Conservation (phyloP, 768 basidiomycete species). For the Phlebiopsis flavidoalba region DNA sequence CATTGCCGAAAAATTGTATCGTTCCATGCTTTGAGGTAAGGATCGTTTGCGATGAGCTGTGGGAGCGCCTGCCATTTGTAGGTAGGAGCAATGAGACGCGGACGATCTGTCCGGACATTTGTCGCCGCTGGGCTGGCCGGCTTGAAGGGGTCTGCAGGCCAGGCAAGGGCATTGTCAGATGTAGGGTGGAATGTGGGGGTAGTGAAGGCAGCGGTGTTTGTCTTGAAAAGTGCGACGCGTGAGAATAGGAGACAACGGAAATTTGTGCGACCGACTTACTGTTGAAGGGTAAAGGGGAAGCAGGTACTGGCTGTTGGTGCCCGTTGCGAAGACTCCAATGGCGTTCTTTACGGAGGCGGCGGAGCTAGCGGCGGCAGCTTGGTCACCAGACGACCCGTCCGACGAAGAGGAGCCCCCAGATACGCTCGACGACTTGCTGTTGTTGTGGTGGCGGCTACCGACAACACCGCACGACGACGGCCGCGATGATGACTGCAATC, state of each 20-base stretch:
- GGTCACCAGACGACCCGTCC: constrained; percentile 17
- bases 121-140: constrained; percentile 61
- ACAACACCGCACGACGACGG: constrained; percentile 77
- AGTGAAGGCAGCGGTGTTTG: constrained; percentile 67
- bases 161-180: constrained; percentile 46
- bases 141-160: constrained; percentile 78
- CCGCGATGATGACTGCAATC: constrained; percentile 58
- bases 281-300: constrained; percentile 86
- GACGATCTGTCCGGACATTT: constrained; percentile 68
- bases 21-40: constrained; percentile 89
- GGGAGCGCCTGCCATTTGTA: constrained; percentile 91
- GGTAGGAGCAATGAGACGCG: constrained; percentile 83
- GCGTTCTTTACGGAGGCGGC: constrained; percentile 54
- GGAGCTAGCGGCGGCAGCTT: constrained; percentile 46
- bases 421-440: constrained; percentile 26
- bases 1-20: constrained; percentile 86
- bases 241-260: background rate
- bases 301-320: constrained; percentile 74
- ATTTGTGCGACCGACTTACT: constrained; percentile 42
- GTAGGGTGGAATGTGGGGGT: constrained; percentile 66
- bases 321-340: constrained; percentile 67
- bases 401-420: constrained; percentile 17
- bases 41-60: constrained; percentile 69
- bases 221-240: constrained; percentile 37
- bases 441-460: constrained; percentile 53